These are phyloP conservation scores for Alternaria consortialis DNA, from an alignment of 2,329 filamentous ascomycete genomes.

Conservation along the genomic window DNA sequence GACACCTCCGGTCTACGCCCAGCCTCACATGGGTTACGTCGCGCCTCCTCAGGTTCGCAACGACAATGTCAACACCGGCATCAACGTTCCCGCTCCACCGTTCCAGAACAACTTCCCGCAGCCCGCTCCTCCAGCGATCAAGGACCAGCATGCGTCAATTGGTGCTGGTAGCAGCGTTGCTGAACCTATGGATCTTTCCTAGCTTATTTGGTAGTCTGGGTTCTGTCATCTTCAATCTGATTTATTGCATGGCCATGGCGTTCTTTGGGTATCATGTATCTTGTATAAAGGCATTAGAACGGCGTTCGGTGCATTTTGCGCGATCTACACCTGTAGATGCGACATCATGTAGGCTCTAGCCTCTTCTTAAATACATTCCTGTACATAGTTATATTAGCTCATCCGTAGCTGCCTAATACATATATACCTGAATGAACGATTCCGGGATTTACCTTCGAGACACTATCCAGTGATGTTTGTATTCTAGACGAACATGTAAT, in stretches of 20 bases:
- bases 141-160: conserved; percentile 10
- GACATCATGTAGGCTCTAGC: background rate
- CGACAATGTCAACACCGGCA: conserved; percentile 25
- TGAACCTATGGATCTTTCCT: conserved; percentile 22
- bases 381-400: conserved; percentile 2
- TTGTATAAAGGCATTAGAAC: background rate
- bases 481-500: background rate
- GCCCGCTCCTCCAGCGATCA: conserved; percentile 9
- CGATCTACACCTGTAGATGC: background rate
- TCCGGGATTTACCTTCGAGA: background rate
- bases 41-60: conserved; percentile 30
- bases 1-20: conserved; percentile 25
- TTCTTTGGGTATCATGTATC: background rate
- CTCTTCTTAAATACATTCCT: background rate
- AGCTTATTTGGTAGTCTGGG: background rate
- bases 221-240: background rate
- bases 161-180: conserved; percentile 12
- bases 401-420: background rate
- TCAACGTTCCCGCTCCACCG: conserved; percentile 31
- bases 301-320: conserved; percentile 9
- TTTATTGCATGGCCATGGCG: conserved; percentile 18
- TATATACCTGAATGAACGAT: background rate
- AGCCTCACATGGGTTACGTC: conserved; percentile 32
- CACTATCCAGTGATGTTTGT: background rate
- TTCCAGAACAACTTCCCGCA: conserved; percentile 24